A percentile compares a stretch with the other conserved stretches of the same genome.
phyloP scores from a whole-genome alignment of 2,329 filamentous ascomycete genomes.

The Xylaria arbuscula region DNA sequence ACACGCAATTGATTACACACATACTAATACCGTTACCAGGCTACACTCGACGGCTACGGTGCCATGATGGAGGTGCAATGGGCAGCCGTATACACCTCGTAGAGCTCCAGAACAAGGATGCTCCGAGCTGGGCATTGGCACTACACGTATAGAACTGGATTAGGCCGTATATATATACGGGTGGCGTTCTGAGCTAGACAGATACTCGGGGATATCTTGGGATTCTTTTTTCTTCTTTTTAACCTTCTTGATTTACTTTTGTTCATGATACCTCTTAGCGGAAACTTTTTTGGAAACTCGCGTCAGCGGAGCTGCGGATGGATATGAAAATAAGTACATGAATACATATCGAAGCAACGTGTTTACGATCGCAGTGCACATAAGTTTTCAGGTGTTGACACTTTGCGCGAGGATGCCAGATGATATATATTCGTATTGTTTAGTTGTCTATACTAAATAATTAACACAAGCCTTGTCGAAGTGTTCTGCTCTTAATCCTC shows the following conservation, averaged over 20 bases:
- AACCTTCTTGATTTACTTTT: constrained; percentile 23
- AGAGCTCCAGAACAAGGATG: constrained; percentile 19
- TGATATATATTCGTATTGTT: constrained; percentile 30
- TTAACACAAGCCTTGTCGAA: constrained; percentile 22
- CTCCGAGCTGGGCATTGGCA: not conserved
- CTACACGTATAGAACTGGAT: constrained; percentile 21
- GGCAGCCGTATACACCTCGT: constrained; percentile 49
- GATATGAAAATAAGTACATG: constrained; percentile 5
- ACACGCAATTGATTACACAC: not conserved
- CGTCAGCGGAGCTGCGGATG: constrained; percentile 6
- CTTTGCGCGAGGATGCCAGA: not conserved
- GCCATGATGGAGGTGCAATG: constrained; percentile 51
- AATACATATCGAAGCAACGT: not conserved
- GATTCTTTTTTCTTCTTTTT: not conserved
- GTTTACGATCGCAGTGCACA: not conserved
- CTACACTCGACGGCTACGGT: constrained; percentile 47
- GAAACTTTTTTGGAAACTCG: constrained; percentile 19
- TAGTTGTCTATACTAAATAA: constrained; percentile 30
- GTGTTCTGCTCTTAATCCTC: not conserved
- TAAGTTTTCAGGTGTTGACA: not conserved
- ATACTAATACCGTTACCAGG: constrained; percentile 38
- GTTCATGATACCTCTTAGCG: constrained; percentile 47
- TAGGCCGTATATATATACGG: constrained; percentile 37
- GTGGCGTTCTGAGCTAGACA: constrained; percentile 42
- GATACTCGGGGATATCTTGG: constrained; percentile 31